Percentiles rank a stretch among this genome's conserved stretches.
phyloP scores from a whole-genome alignment of 805 yeast genomes.

The Hanseniaspora clermontiae region DNA sequence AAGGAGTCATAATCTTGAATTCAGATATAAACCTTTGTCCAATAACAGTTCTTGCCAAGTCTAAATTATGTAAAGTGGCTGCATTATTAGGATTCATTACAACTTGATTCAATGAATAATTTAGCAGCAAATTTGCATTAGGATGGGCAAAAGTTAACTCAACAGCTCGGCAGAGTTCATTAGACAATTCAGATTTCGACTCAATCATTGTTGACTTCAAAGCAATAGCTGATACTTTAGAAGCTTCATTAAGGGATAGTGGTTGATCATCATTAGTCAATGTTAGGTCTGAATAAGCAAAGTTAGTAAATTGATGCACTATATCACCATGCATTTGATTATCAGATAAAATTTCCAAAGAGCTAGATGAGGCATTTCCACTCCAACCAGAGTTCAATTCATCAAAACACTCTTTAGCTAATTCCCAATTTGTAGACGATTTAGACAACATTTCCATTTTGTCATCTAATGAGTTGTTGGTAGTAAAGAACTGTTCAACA shows the following conservation, averaged over 20 bases:
- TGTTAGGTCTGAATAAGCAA: neutral
- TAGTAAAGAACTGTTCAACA: constrained; percentile 57
- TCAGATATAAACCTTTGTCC: constrained; percentile 45
- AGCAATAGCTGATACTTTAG: neutral
- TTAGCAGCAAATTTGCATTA: constrained; percentile 43
- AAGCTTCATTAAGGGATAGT: neutral
- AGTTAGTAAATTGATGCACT: neutral
- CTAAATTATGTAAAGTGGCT: constrained; percentile 45
- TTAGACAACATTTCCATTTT: constrained; percentile 71
- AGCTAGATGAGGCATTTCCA: constrained; percentile 19
- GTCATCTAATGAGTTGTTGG: constrained; percentile 49
- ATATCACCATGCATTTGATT: constrained; percentile 6
- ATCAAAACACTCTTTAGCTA: constrained; percentile 75
- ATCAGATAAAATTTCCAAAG: neutral
- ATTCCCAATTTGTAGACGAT: constrained; percentile 62
- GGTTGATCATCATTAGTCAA: neutral
- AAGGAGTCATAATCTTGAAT: constrained; percentile 38
- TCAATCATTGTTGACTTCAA: constrained; percentile 15
- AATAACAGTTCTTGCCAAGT: constrained; percentile 37
- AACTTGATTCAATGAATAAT: constrained; percentile 52
- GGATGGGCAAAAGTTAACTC: constrained; percentile 26
- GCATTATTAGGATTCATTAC: constrained; percentile 38
- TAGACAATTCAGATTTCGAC: constrained; percentile 21
- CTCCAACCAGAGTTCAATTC: constrained; percentile 35
- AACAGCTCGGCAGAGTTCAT: constrained; percentile 17